Evolutionary conservation across 345 rosid genomes (phyloP).

Genomic region (Eutrema heterophyllum): DNA sequence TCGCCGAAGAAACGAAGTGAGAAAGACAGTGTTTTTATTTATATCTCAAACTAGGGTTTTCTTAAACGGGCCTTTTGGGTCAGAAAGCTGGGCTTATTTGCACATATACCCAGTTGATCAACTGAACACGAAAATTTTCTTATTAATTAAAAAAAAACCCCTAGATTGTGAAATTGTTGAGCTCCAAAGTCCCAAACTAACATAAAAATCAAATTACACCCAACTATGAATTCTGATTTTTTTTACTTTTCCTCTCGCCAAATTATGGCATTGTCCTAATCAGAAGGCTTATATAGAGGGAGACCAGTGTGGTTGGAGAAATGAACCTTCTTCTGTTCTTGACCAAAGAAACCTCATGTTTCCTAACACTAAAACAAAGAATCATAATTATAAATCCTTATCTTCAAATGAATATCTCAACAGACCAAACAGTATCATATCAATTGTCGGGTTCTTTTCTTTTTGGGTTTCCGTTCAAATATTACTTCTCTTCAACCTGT

Average conservation of each 20-base stretch:
- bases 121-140: no score
- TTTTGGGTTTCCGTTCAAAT: neutral
- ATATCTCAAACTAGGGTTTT: conserved; percentile 8
- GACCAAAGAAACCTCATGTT: neutral
- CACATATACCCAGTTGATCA: neutral
- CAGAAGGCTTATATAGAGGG: neutral
- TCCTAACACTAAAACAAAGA: neutral
- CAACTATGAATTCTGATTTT: neutral
- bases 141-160: neutral
- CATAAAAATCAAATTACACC: neutral
- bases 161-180: neutral
- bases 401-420: neutral
- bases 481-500: conserved; percentile 1
- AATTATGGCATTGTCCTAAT: neutral
- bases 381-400: neutral
- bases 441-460: neutral
- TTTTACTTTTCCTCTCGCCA: neutral
- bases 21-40: neutral
- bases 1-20: neutral
- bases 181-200: neutral
- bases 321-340: neutral
- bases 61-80: conserved; percentile 8
- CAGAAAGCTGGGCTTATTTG: neutral
- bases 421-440: neutral
- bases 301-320: neutral